Percentiles rank a stretch among this genome's conserved stretches.
Conservation (phyloP, 1,139 yeast genomes). For the Arxiozyma slooffiae region DNA sequence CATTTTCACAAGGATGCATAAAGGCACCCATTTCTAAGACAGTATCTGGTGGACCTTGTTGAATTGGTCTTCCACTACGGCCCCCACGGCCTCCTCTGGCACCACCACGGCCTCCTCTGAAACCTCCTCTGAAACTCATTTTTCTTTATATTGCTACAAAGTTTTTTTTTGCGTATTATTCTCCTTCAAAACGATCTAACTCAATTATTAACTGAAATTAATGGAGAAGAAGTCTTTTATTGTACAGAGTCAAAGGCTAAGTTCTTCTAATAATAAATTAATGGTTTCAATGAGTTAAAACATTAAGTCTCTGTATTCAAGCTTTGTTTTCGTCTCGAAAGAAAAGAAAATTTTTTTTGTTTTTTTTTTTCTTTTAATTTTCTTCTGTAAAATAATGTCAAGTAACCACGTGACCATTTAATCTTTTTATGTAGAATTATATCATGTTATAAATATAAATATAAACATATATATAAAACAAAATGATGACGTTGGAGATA, state of each 20-base stretch:
- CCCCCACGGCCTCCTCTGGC: conserved; percentile 25
- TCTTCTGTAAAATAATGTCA: not conserved
- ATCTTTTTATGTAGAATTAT: not conserved
- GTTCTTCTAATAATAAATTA: not conserved
- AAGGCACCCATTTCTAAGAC: conserved; percentile 93
- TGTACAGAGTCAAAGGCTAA: too few relatives aligned
- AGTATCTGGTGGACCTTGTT: conserved; percentile 68
- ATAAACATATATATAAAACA: too few relatives aligned
- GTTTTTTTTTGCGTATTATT: not conserved
- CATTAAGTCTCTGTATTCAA: not conserved
- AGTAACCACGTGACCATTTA: not conserved
- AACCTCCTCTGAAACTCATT: conserved; percentile 26
- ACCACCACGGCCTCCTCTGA: conserved; percentile 33
- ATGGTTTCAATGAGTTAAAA: not conserved
- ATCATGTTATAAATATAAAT: too few relatives aligned
- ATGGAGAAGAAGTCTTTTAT: not conserved
- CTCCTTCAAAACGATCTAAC: not conserved
- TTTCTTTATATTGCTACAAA: not conserved
- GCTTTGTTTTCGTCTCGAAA: not conserved
- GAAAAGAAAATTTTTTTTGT: not conserved
- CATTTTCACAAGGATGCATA: conserved; percentile 91
- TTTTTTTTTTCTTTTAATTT: too few relatives aligned
- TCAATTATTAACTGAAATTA: too few relatives aligned
- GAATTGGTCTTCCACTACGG: conserved; percentile 29
- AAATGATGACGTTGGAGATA: not conserved